phyloP scores from a whole-genome alignment of 805 yeast genomes.

The Starmerella etchellsii region DNA sequence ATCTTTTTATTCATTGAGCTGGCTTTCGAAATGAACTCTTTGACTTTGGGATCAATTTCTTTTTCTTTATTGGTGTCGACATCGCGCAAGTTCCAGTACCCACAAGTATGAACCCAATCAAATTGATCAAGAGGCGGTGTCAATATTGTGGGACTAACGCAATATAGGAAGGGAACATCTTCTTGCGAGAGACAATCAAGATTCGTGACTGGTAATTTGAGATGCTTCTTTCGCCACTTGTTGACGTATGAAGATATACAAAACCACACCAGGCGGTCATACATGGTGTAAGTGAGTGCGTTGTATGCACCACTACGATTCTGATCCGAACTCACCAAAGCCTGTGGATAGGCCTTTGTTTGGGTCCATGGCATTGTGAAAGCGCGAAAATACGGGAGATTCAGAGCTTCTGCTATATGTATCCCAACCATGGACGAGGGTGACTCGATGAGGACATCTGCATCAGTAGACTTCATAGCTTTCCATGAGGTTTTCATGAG shows the following conservation, averaged over 20 bases:
- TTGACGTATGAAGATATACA: slow-evolving; percentile 82
- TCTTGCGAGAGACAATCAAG: slow-evolving; percentile 59
- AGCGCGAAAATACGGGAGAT: slow-evolving; percentile 84
- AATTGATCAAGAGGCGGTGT: slow-evolving; percentile 90
- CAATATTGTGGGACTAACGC: slow-evolving; percentile 73
- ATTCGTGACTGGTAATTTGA: slow-evolving; percentile 56
- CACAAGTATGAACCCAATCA: slow-evolving; percentile 92
- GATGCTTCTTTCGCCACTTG: slow-evolving; percentile 63
- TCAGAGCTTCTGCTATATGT: slow-evolving; percentile 85
- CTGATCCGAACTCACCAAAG: slow-evolving; percentile 87
- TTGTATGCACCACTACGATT: slow-evolving; percentile 88
- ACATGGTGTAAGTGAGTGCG: slow-evolving; percentile 81
- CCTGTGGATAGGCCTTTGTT: slow-evolving; percentile 92
- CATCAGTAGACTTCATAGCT: slow-evolving; percentile 55
- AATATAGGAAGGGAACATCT: slow-evolving; percentile 77
- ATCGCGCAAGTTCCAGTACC: slow-evolving; percentile 82
- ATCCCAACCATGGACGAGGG: slow-evolving; percentile 94
- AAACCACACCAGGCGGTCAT: slow-evolving; percentile 87
- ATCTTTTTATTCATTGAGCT: slow-evolving; percentile 47
- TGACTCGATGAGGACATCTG: slow-evolving; percentile 82
- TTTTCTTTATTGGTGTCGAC: slow-evolving; percentile 32
- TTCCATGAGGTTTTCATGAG: slow-evolving; percentile 64
- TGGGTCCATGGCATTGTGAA: slow-evolving; percentile 99
- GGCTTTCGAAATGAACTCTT: slow-evolving; percentile 52
- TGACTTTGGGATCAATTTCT: slow-evolving; percentile 41